phyloP scores from a whole-genome alignment of 2,329 filamentous ascomycete genomes.

The Botryotinia narcissicola region DNA sequence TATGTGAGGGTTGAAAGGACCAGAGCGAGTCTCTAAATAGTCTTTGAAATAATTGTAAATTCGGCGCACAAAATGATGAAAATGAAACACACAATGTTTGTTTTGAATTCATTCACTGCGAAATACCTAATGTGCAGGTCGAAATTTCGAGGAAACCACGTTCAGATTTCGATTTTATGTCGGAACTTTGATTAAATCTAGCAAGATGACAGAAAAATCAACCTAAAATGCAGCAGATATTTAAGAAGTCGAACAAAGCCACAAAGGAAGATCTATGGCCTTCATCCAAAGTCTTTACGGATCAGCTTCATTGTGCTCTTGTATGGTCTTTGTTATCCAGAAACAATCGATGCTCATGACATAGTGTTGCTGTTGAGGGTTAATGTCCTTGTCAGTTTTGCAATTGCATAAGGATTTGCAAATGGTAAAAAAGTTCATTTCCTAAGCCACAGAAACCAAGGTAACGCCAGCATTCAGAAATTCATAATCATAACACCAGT shows the following conservation, averaged over 20 bases:
- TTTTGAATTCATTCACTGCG: background rate
- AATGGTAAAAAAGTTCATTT: background rate
- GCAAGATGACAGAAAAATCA: background rate
- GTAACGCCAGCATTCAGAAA: background rate
- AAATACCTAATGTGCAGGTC: background rate
- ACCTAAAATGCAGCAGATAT: background rate
- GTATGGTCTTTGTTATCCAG: background rate
- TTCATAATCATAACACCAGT: background rate
- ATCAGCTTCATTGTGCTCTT: background rate
- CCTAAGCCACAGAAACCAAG: background rate
- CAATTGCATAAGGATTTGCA: background rate
- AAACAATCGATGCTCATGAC: slow-evolving; percentile 10
- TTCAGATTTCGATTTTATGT: background rate
- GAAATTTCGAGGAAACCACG: background rate
- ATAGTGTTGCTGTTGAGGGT: background rate
- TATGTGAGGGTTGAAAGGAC: background rate
- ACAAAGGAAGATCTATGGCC: background rate
- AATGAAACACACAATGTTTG: background rate
- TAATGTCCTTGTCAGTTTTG: background rate
- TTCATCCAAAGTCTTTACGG: background rate
- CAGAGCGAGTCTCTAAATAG: background rate
- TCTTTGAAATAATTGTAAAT: background rate
- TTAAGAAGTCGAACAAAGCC: background rate
- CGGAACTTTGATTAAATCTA: background rate
- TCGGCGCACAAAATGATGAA: background rate